Evolutionary conservation across 1,284 basidiomycete genomes (phyloP), one percentile per base, ranked within the genome.

Genomic region (Lentinus polychrous): DNA sequence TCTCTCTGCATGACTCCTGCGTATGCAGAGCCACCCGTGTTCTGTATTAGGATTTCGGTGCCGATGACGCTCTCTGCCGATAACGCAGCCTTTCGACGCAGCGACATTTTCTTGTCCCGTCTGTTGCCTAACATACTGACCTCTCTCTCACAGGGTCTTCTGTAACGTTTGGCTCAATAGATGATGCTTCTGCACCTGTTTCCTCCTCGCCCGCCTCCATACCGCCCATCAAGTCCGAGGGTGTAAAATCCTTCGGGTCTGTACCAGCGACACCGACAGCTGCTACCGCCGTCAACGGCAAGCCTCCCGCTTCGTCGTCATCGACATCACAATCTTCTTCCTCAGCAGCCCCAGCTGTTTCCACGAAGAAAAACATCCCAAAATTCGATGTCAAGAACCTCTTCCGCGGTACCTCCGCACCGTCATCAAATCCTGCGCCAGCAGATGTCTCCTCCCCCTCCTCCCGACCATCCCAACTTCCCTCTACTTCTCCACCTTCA

Each of bases 121-220:
- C 37, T n/a, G 5, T 4, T 4, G 7, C 18, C 36, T 37, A 12
- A 15, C 36, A 37, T 20, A 12, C 36, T 27, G 5, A 27, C 27
- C 27, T 27, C 27, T 49, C 45, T n/a, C 40, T 46, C 38, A 31
- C 52, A 86, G 82, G 75, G 57, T 78, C 80, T 50, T 67, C 76
- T 51, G 81, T 86, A 57, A 88, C 78, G 54, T 93, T 93, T 70
- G 91, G 91, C 58, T 91, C 91, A 39, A 88, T 93, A 74, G 79
- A 85, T 65, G 79, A 87, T 66, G 72, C 70, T 54, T 70, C 77
- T 52, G 78, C 81, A 46, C 74, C 82, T 53, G 79, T 84, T 56
- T 83, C 84, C 34, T 80, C 83, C 44, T 83, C 83, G 31, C 81
- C 86, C 36, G 80, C 81, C 45, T 64, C 77, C 45, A 73, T 76